Base-by-base conservation (phyloP, 805 yeast species). In the Myxozyma udenii region DNA sequence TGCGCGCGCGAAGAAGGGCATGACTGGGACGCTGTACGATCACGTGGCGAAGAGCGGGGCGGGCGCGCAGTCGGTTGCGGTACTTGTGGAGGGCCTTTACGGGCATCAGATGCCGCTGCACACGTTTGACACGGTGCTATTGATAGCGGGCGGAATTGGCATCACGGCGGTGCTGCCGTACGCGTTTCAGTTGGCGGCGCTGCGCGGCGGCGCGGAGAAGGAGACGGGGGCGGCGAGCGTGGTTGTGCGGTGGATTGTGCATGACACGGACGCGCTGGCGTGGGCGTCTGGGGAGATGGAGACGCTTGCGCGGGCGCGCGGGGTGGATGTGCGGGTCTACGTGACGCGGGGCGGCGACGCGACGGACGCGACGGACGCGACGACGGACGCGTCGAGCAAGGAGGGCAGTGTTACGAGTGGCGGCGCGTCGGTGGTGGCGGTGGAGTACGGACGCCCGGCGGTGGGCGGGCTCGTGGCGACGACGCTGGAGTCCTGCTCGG, bases 91-190 rank as follows among this genome's bases (percentile, higher is more conserved):
- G 57, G 86, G 86, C 0, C 82, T 84, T 0, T 81, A 81, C 57
- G 85, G 86, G 0, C 61, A 64, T 2, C 64, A 74, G 1, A 65
- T 62, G 6, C 81, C 81, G 1, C 75, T 78, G 50, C 71, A 71
- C 42, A 68, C 72, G 21, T 79, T 76, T 23, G 53, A 71, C 32
- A 70, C 72, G 41, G 75, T 76, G 1, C 66, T 80, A 3, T 72
- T 80, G 43, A 65, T 81, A 32, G 81, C 84, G 1, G 85, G 86
- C 5, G 86, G 86, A 3, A 78, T 79, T 54, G 86, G 86, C 4
- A 74, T 81, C 61, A 80, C 86, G 0, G 83, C 81, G 0, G 70
- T 78, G 6, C 69, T 76, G 35, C 71, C 80, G 2, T 73, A 79
- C 49, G 78, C 77, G 51, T 51, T 44, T 53, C 67, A 51, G 38